Evolutionary conservation across 2,329 filamentous ascomycete genomes (phyloP), one percentile per base, ranked within the genome.

Genomic region (Venturia carpophila): DNA sequence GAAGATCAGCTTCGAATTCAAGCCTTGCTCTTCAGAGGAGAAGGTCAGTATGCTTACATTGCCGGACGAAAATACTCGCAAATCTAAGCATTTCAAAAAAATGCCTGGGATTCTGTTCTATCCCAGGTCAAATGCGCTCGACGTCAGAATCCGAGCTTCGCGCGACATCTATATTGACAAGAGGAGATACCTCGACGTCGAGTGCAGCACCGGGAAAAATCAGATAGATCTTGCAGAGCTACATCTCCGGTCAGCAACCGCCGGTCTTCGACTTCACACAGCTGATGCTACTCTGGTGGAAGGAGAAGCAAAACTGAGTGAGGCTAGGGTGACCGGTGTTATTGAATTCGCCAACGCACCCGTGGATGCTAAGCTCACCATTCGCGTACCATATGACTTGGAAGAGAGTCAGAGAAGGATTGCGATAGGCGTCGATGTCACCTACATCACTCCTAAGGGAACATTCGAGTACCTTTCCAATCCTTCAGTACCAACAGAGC

Each of bases 361-460:
- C 0, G 69, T 79, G 0, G 70, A 80, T 2, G 78, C 79, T 0
- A 76, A 71, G 0, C 75, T 88, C 24, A 85, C 79, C 27, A 79
- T 97, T 27, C 80, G 81, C 7, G 83, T 92, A 60, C 93, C 92
- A 0, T 99, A 95, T 70, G 92, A 89, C 0, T 82, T 93, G 13
- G 92, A 97, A 73, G 87, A 89, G 66, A 86, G 91, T 55, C 81
- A 90, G 0, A 82, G 82, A 3, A 87, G 86, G 43, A 83, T 97
- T 1, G 83, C 86, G 0, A 81, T 93, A 65, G 88, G 87, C 67
- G 76, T 93, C n/a, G 92, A 96, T 68, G 80, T 92, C 11, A 81
- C 79, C 0, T 96, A 94, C 71, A 82, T 82, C 1, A 92, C 90
- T 0, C 79, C 85, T 0, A 77, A 84, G 2, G 89, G 87, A 2